A percentile compares a stretch with the other conserved stretches of the same genome.
Conservation (phyloP, 1,284 basidiomycete genomes). For the Peniophora sp. region DNA sequence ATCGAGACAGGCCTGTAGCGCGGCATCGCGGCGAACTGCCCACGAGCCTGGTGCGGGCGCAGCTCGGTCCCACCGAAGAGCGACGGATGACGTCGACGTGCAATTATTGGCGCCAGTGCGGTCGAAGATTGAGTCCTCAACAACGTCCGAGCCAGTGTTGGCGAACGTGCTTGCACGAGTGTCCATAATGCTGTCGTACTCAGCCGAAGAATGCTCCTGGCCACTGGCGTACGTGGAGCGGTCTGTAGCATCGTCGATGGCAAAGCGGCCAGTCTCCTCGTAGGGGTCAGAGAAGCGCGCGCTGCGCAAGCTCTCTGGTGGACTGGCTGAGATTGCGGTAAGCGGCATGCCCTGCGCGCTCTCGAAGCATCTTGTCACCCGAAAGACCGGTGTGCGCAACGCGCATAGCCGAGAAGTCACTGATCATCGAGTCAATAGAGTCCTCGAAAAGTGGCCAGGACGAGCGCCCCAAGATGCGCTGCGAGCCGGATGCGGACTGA, state of each 20-base stretch:
- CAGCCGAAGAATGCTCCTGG: slow-evolving; percentile 28
- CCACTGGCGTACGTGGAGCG: slow-evolving; percentile 10
- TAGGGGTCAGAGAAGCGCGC: slow-evolving; percentile 7
- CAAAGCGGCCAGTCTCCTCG: too few species aligned
- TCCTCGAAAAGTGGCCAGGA: slow-evolving; percentile 42
- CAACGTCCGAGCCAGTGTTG: slow-evolving; percentile 15
- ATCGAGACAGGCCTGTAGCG: slow-evolving; percentile 58
- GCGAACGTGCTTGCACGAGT: neutral
- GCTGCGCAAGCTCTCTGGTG: slow-evolving; percentile 34
- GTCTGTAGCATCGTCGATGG: too few species aligned
- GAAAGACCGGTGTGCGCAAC: slow-evolving; percentile 61
- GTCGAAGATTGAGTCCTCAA: slow-evolving; percentile 61
- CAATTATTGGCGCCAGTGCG: slow-evolving; percentile 36
- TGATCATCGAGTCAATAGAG: slow-evolving; percentile 60
- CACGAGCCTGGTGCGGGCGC: slow-evolving; percentile 15
- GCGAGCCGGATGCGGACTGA: slow-evolving; percentile 42
- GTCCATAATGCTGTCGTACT: slow-evolving; percentile 55
- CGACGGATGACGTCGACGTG: slow-evolving; percentile 42
- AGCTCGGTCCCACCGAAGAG: slow-evolving; percentile 53
- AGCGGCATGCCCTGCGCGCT: slow-evolving; percentile 50
- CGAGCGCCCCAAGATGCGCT: slow-evolving; percentile 51
- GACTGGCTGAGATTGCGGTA: slow-evolving; percentile 62
- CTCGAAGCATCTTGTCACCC: slow-evolving; percentile 89
- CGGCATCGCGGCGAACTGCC: slow-evolving; percentile 20
- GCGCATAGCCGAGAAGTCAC: slow-evolving; percentile 50